Conservation (phyloP, 305 asterid genomes). For the Fraxinus greggii region DNA sequence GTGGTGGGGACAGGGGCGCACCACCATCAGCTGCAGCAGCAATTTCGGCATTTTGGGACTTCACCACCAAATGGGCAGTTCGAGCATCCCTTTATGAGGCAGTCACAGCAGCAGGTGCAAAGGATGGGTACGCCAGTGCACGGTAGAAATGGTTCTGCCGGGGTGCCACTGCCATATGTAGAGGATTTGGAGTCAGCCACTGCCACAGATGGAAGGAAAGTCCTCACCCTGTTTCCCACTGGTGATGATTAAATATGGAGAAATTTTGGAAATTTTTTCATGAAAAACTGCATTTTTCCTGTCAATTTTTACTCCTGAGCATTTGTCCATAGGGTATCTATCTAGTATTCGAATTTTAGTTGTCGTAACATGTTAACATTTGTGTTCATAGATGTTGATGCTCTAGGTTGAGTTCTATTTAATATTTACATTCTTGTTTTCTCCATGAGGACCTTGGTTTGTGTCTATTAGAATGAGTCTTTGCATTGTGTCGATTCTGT, state of each 20-base stretch:
- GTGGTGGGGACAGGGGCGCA: constrained; percentile 7
- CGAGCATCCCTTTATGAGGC: constrained; percentile 41
- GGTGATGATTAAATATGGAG: constrained; percentile 41
- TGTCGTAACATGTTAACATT: constrained; percentile 18
- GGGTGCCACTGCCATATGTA: constrained; percentile 37
- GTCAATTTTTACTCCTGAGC: constrained; percentile 13
- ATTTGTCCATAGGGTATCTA: constrained; percentile 23
- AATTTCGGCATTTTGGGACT: not conserved
- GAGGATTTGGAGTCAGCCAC: constrained; percentile 44
- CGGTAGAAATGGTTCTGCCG: constrained; percentile 21
- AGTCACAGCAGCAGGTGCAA: constrained; percentile 50
- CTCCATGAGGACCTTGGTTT: not conserved
- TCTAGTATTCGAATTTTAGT: constrained; percentile 13
- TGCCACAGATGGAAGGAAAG: constrained; percentile 39
- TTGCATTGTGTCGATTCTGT: constrained; percentile 20
- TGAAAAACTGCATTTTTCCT: constrained; percentile 6
- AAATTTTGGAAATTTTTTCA: constrained; percentile 16
- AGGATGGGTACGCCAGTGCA: constrained; percentile 56
- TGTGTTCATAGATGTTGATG: constrained; percentile 23
- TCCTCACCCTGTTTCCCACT: constrained; percentile 51
- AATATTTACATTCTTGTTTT: not conserved
- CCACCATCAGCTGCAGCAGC: constrained; percentile 21
- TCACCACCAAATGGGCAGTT: not conserved
- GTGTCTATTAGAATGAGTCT: not conserved
- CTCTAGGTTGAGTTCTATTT: not conserved